These are phyloP conservation scores for Irineochytrium annulatum DNA, from an alignment of 192 early-diverging fungal genomes.

Conservation along the genomic window DNA sequence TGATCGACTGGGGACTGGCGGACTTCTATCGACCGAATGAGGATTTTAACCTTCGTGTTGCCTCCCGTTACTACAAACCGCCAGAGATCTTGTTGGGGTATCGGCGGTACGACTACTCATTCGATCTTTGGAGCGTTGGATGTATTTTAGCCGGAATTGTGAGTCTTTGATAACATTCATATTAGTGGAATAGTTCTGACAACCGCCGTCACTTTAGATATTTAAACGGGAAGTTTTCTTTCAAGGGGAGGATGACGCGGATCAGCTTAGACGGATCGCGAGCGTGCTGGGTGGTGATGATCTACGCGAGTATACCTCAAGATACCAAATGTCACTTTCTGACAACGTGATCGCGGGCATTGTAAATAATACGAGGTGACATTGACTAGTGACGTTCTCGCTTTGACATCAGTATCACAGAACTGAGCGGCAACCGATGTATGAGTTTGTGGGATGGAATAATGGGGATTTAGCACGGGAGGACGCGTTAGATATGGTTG, in stretches of 20 bases:
- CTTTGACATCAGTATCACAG: conserved; percentile 14
- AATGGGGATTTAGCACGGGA: conserved; percentile 27
- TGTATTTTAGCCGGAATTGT: conserved; percentile 47
- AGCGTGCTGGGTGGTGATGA: conserved; percentile 32
- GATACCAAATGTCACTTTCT: conserved; percentile 16
- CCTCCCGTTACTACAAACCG: conserved; percentile 42
- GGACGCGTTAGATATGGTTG: conserved; percentile 25
- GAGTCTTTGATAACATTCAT: conserved; percentile 6
- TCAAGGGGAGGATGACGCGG: conserved; percentile 31
- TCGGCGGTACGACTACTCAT: conserved; percentile 37
- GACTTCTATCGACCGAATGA: conserved; percentile 31
- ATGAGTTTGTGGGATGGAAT: conserved; percentile 19
- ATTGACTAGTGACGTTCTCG: not conserved
- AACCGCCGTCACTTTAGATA: conserved; percentile 13
- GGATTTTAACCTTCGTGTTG: conserved; percentile 35
- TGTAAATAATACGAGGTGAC: not conserved
- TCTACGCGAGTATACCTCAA: conserved; percentile 26
- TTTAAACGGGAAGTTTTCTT: conserved; percentile 37
- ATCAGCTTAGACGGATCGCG: conserved; percentile 37
- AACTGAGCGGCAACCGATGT: conserved; percentile 5
- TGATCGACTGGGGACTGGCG: conserved; percentile 49
- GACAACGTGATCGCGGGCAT: not conserved
- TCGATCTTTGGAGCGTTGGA: conserved; percentile 49
- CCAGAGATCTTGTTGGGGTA: conserved; percentile 47
- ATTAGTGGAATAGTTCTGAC: not conserved